phyloP scores from a whole-genome alignment of 768 basidiomycete genomes.

The Lactarius pseudohatsudake region DNA sequence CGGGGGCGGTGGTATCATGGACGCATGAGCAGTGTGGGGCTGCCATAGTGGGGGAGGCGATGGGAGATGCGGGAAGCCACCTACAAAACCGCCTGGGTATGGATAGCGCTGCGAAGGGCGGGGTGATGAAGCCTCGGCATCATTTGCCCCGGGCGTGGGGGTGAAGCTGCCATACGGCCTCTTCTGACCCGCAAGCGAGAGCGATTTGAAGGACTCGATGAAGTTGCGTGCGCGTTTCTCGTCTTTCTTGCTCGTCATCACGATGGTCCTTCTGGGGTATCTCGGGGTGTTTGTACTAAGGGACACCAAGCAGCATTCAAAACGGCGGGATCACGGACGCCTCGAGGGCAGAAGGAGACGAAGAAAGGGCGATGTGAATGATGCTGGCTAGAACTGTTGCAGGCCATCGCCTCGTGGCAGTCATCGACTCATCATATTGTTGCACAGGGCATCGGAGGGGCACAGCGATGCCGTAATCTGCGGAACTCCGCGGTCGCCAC shows the following conservation, averaged over 20 bases:
- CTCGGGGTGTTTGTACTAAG: slow-evolving; percentile 7
- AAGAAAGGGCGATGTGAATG: neutral
- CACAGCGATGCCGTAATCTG: neutral
- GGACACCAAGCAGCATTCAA: slow-evolving; percentile 7
- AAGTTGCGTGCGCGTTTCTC: slow-evolving; percentile 32
- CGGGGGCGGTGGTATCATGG: slow-evolving; percentile 34
- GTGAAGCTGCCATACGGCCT: neutral
- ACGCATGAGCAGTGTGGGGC: slow-evolving; percentile 26
- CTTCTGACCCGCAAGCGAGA: slow-evolving; percentile 35
- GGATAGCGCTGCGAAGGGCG: neutral
- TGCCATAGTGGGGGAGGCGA: neutral
- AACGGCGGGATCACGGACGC: neutral
- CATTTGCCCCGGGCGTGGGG: neutral
- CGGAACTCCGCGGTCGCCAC: neutral
- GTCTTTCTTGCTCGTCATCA: slow-evolving; percentile 17
- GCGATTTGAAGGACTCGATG: slow-evolving; percentile 37
- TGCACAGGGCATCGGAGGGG: neutral
- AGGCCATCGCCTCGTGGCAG: slow-evolving; percentile 15
- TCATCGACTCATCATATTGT: neutral
- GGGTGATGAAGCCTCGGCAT: neutral
- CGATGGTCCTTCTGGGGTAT: slow-evolving; percentile 2
- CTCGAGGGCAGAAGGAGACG: neutral
- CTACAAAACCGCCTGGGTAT: neutral
- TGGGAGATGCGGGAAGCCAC: slow-evolving; percentile 8
- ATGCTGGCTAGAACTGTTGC: neutral